These are phyloP conservation scores for Spizellomyces sp. DNA, from an alignment of 192 early-diverging fungal genomes.

Conservation along the genomic window DNA sequence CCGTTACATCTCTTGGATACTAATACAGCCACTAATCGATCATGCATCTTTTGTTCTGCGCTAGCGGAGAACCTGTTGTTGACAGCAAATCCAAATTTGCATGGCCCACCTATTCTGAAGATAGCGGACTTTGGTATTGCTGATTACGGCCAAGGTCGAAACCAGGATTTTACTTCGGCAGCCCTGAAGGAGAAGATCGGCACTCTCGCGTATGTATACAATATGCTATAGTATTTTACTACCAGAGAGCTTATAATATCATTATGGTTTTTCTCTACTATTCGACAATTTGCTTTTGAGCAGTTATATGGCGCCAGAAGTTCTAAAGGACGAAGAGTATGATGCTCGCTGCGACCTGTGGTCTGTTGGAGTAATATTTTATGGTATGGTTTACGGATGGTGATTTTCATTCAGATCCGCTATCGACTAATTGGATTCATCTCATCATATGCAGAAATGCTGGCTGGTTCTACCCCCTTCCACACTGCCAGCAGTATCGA, in stretches of 20 bases:
- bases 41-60: background rate
- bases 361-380: constrained; percentile 37
- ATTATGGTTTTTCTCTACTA: too few relatives aligned
- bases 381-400: constrained; percentile 17
- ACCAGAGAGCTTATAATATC: too few relatives aligned
- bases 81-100: background rate
- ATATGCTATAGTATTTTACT: too few relatives aligned
- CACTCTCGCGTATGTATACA: constrained; percentile 10
- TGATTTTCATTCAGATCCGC: too few relatives aligned
- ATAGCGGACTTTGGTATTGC: constrained; percentile 39
- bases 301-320: constrained; percentile 34
- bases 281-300: too few relatives aligned
- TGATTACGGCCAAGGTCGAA: constrained; percentile 8
- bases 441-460: constrained; percentile 29
- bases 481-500: constrained; percentile 4
- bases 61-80: constrained; percentile 31
- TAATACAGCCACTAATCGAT: background rate
- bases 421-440: too few relatives aligned
- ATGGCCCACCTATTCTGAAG: constrained; percentile 12
- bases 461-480: constrained; percentile 31
- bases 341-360: constrained; percentile 34
- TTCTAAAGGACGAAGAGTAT: constrained; percentile 25
- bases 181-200: constrained; percentile 12
- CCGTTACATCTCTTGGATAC: too few relatives aligned
- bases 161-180: background rate